Evolutionary conservation across 306 rosid species (phyloP), one percentile per base, ranked within the genome.

Genomic region (Prunus fruticosa): DNA sequence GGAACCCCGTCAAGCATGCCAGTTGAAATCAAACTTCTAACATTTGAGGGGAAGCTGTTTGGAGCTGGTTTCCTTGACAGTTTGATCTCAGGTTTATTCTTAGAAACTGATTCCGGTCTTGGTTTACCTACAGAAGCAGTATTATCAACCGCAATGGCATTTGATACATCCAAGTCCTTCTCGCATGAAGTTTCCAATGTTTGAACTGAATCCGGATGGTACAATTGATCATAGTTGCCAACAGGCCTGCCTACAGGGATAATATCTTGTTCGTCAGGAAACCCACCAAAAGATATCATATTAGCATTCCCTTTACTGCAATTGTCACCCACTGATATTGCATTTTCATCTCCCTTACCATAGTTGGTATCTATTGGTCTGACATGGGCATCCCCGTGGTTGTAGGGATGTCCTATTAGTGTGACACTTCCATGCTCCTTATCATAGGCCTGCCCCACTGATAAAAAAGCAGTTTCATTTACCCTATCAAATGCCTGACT

Each of bases 1-100:
- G 94, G 97, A 77, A 93, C 93, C 34, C 96, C 96, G 71, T 93
- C 96, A 63, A 91, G 91, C 79, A 93, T 93, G 64, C 96, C 96
- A 0, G 96, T 91, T 20, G 93, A 85, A 74, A 93, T 80, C 87
- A 93, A 85, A 83, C 89, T 86, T 81, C 96, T 84, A 82, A 93
- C 98, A 78, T 91, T 93, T 45, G 96, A 81, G 18, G 98, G 98
- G 69, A 93, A 91, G 88, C 92, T 88, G 80, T 89, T 91, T 51
- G 98, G 96, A 85, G 96, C 87, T 78, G 89, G 92, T 87, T 90
- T 90, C 88, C 74, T 87, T n/a, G 77, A 61, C 12, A 76, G 47
- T 86, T 87, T 93, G 77, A 58, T 23, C 57, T 90, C 94, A 60
- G 84, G 78, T 80, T 86, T 90, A 84, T 75, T 80, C 88, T 93